Evolutionary conservation across 2,329 filamentous ascomycete species (phyloP).

Genomic region (Claviceps africana): DNA sequence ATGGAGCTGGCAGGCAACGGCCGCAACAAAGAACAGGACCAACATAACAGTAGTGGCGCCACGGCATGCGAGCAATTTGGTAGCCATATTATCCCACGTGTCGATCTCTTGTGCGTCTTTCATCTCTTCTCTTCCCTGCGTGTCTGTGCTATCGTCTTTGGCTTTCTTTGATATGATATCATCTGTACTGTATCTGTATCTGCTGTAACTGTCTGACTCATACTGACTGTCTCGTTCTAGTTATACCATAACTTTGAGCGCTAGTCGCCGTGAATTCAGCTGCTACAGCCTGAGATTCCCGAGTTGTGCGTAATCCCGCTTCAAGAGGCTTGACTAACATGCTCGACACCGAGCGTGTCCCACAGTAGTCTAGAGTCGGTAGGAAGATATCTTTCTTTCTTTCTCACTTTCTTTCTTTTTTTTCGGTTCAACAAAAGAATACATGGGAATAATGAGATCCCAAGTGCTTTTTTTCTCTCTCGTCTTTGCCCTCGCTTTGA

Average conservation of each 20-base stretch:
- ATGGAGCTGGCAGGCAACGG: neutral
- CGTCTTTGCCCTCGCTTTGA: neutral
- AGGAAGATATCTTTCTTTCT: constrained; percentile 14
- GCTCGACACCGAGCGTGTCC: constrained; percentile 24
- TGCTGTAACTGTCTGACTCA: constrained; percentile 18
- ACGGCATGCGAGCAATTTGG: constrained; percentile 2
- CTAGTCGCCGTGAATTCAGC: constrained; percentile 41
- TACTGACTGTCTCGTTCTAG: constrained; percentile 38
- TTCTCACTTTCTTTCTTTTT: constrained; percentile 19
- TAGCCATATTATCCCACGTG: constrained; percentile 21
- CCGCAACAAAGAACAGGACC: constrained; percentile 1
- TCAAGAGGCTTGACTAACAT: constrained; percentile 12
- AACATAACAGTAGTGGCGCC: constrained; percentile 25
- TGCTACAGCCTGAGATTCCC: constrained; percentile 33
- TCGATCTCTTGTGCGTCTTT: constrained; percentile 22
- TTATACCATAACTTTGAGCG: constrained; percentile 50
- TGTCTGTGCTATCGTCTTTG: constrained; percentile 57
- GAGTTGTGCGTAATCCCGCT: constrained; percentile 23
- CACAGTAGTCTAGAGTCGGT: constrained; percentile 18
- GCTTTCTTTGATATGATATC: constrained; percentile 18
- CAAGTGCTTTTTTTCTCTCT: neutral
- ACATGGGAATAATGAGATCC: neutral
- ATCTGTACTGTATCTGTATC: constrained; percentile 14
- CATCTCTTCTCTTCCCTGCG: constrained; percentile 9
- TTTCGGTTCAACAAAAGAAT: constrained; percentile 11